Percentiles rank a stretch among this genome's conserved stretches.
These are phyloP conservation scores for Leishmania martiniquensis DNA, from an alignment of 208 protist genomes.

Conservation along the genomic window DNA sequence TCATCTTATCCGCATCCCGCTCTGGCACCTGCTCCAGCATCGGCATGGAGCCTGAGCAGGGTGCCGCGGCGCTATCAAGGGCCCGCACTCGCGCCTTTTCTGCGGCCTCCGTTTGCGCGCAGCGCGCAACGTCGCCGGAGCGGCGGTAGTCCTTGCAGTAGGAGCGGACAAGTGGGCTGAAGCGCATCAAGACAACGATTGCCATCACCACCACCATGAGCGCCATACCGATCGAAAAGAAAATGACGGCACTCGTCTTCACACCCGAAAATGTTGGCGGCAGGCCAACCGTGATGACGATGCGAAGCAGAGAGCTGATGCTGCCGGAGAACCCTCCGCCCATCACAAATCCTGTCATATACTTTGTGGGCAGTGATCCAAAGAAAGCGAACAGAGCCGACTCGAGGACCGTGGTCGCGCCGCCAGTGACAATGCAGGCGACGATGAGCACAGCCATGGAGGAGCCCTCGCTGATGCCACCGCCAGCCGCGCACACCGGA, in stretches of 20 bases:
- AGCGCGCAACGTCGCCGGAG: slow-evolving; percentile 8
- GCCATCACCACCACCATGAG: slow-evolving; percentile 39
- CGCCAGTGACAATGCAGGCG: slow-evolving; percentile 32
- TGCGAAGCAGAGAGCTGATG: slow-evolving; percentile 48
- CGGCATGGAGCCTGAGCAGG: neutral
- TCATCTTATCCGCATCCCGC: slow-evolving; percentile 17
- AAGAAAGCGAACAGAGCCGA: slow-evolving; percentile 42
- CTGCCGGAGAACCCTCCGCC: slow-evolving; percentile 47
- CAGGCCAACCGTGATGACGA: slow-evolving; percentile 40
- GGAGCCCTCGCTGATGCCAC: slow-evolving; percentile 31
- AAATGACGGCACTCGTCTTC: slow-evolving; percentile 49
- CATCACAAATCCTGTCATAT: slow-evolving; percentile 45
- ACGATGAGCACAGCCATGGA: slow-evolving; percentile 42
- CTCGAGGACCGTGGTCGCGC: slow-evolving; percentile 32
- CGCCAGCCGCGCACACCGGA: slow-evolving; percentile 37
- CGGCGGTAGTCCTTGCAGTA: slow-evolving; percentile 31
- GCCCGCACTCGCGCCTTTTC: slow-evolving; percentile 10
- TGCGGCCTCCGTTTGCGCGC: slow-evolving; percentile 10
- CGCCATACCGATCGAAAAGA: slow-evolving; percentile 44
- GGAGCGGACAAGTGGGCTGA: slow-evolving; percentile 33
- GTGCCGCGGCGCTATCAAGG: neutral
- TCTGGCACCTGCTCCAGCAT: neutral
- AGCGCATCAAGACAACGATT: slow-evolving; percentile 31
- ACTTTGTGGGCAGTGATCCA: slow-evolving; percentile 38
- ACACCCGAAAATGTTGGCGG: slow-evolving; percentile 42